phyloP scores from a whole-genome alignment of 345 rosid genomes.

The Melaleuca alternifolia region DNA sequence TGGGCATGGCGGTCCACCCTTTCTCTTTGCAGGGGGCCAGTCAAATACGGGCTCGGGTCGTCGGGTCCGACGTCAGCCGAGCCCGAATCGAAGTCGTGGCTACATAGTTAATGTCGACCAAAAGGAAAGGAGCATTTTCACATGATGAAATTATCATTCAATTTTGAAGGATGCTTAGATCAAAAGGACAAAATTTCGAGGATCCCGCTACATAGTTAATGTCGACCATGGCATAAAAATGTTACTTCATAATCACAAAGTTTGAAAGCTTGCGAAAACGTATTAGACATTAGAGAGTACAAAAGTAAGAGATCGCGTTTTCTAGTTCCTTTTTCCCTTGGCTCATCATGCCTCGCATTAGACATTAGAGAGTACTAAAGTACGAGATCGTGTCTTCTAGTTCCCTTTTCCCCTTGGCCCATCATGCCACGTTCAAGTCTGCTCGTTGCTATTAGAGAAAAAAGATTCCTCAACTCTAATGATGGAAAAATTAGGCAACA shows the following conservation, averaged over 20 bases:
- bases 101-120: too few species aligned
- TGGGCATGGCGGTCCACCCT: not conserved
- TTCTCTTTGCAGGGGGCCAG: not conserved
- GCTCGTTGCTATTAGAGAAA: not conserved
- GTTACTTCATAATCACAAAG: not conserved
- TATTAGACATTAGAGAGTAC: not conserved
- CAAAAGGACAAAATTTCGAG: too few species aligned
- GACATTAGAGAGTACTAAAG: not conserved
- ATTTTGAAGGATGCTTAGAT: not conserved
- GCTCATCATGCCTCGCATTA: not conserved
- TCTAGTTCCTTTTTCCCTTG: not conserved
- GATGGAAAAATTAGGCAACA: not conserved
- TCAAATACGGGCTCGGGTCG: not conserved
- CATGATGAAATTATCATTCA: not conserved
- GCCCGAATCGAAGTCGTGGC: fast-evolving
- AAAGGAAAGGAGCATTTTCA: not conserved
- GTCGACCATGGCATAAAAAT: not conserved
- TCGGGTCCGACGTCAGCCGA: not conserved
- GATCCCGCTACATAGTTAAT: not conserved
- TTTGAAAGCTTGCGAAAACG: not conserved
- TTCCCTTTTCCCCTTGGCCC: not conserved
- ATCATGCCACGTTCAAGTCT: not conserved
- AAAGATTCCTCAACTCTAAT: not conserved
- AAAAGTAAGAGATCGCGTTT: not conserved
- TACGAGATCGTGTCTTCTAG: not conserved